Evolutionary conservation across 768 basidiomycete species (phyloP), one percentile per base, ranked within the genome.

Genomic region (Cystobasidium tubakii): DNA sequence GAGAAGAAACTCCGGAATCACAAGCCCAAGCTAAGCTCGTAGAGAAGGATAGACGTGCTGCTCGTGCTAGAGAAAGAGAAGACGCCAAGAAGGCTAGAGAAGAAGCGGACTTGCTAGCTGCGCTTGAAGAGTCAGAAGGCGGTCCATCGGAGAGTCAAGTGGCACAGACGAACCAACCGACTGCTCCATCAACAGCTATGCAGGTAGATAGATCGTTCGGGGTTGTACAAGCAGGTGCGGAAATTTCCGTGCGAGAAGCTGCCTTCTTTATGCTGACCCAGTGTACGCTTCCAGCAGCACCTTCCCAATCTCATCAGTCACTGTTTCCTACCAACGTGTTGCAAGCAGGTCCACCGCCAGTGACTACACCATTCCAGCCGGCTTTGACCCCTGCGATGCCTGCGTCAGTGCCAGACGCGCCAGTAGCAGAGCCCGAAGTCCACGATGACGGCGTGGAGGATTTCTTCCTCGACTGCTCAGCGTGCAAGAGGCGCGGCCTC

Each of bases 391-490:
- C 15, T 3, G 57, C 57, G 23, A 6, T 29, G 21, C 4, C 25
- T 4, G 27, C 12, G 23, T 9, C 33, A 25, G 57, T 17, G 12
- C 57, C 17, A 50, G 46, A 17, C 3, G n/a, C 46, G 7, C 46
- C 46, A 60, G 23, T 25, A 15, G 57, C 15, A 27, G 57, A 60
- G 21, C 9, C 46, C 21, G 46, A 21, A 34, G 2, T 39, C 31
- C 42, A 39, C 42, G 63, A 34, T 39, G 66, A 67, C 31, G 66
- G 46, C 42, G 66, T 21, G 31, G 66, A 71, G 17, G 69, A 71
- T 53, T 71, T 60, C 27, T 60, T 55, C 69, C 54, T 71, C 7
- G 69, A 71, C 36, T 71, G 69, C 54, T 71, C 69, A 31, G 55
- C 60, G 10, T 71, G 69, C 55, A 55, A 60, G 54, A 55, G 21